Conservation (phyloP, 768 basidiomycete species). For the Leccinellum luteum region DNA sequence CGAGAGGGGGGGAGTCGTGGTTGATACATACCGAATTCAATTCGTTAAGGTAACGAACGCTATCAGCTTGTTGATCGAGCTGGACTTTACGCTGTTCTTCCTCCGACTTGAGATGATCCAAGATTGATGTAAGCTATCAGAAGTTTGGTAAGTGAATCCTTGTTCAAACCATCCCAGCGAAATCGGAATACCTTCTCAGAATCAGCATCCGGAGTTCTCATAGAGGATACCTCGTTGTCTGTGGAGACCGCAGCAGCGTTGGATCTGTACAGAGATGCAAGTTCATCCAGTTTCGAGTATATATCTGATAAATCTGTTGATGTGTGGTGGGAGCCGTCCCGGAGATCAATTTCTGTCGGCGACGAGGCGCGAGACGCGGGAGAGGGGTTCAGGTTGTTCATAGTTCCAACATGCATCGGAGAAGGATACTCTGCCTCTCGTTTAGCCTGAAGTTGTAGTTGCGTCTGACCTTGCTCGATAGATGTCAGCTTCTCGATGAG, state of each 20-base stretch:
- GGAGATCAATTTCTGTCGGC: not conserved
- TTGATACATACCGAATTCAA: conserved; percentile 55
- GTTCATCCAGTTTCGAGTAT: conserved; percentile 37
- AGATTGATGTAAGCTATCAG: conserved; percentile 42
- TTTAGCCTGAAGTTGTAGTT: conserved; percentile 14
- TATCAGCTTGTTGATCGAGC: conserved; percentile 68
- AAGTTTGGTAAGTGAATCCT: not conserved
- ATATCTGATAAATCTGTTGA: conserved; percentile 28
- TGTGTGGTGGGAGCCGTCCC: not conserved
- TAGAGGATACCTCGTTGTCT: not conserved
- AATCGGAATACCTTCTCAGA: conserved; percentile 21
- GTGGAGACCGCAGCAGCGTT: not conserved
- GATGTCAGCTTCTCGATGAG: conserved; percentile 34
- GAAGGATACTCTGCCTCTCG: conserved; percentile 6
- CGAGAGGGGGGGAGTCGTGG: not conserved
- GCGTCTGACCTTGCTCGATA: conserved; percentile 27
- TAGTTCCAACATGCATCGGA: not conserved
- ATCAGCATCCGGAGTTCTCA: conserved; percentile 2
- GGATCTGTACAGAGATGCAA: conserved; percentile 26
- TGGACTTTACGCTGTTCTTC: conserved; percentile 46
- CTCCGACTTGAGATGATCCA: conserved; percentile 47
- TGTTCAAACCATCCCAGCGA: not conserved
- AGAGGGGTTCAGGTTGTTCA: conserved; percentile 18
- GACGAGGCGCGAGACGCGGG: not conserved
- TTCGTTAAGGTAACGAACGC: conserved; percentile 74